Percentiles rank a stretch among this genome's conserved stretches.
Evolutionary conservation across 306 rosid species (phyloP).

Genomic region (Elaeagnus macrophylla): DNA sequence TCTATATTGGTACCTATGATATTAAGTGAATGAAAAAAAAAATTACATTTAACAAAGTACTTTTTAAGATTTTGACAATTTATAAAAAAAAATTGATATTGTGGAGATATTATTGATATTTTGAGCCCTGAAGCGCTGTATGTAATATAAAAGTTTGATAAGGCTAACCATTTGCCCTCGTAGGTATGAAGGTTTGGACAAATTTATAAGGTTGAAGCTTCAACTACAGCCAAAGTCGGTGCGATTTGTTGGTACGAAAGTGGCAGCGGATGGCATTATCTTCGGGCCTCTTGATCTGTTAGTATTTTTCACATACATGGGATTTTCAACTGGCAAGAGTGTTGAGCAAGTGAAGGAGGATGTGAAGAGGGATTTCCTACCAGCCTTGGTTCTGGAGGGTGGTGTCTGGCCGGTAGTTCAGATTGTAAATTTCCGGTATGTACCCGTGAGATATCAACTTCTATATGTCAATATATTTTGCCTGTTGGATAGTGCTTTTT

Average conservation of each 20-base stretch:
- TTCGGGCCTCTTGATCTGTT: conserved; percentile 73
- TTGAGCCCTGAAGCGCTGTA: no score
- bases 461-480: conserved; percentile 83
- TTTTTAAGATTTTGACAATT: no score
- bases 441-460: conserved; percentile 87
- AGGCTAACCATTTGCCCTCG: conserved; percentile 13
- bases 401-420: conserved; percentile 81
- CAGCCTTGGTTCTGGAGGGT: conserved; percentile 70
- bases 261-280: conserved; percentile 57
- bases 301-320: conserved; percentile 77
- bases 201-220: conserved; percentile 43
- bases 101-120: no score
- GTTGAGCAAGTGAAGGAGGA: conserved; percentile 64
- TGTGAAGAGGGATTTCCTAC: conserved; percentile 76
- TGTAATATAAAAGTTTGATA: background rate
- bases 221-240: conserved; percentile 54
- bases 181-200: conserved; percentile 88
- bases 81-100: no score
- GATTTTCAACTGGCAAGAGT: conserved; percentile 64
- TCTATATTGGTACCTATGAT: no score
- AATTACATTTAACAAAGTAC: no score
- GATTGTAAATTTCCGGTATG: conserved; percentile 67
- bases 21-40: no score
- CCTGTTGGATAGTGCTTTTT: conserved; percentile 81
- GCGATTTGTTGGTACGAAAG: conserved; percentile 71